Percentiles rank a stretch among this genome's conserved stretches.
Evolutionary conservation across 2,329 filamentous ascomycete species (phyloP).

Genomic region (Fusarium sp.): DNA sequence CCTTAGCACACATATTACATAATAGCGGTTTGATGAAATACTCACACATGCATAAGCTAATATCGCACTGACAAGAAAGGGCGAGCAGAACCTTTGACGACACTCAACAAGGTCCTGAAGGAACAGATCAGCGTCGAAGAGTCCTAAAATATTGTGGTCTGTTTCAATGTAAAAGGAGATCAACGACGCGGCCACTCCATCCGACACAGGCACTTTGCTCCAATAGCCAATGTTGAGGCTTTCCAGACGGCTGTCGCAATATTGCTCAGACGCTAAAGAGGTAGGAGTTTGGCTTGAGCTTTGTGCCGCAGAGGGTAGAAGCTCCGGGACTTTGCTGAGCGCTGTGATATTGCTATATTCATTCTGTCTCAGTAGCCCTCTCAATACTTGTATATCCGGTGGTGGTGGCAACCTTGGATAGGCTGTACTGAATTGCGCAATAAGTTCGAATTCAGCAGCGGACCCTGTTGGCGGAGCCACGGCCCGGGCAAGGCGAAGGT

Average conservation of each 20-base stretch:
- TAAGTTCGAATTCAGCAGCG: background rate
- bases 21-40: background rate
- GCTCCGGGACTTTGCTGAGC: no score
- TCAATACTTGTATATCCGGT: background rate
- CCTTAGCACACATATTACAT: background rate
- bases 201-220: background rate
- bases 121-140: background rate
- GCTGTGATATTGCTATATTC: background rate
- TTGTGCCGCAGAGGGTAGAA: no score
- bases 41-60: background rate
- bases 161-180: background rate
- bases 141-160: background rate
- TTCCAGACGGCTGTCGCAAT: background rate
- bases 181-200: background rate
- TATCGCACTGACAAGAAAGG: background rate
- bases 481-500: background rate
- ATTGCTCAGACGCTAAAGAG: background rate
- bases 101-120: background rate
- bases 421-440: background rate
- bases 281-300: background rate
- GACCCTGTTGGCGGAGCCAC: background rate
- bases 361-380: background rate
- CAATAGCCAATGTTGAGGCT: background rate
- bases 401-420: background rate
- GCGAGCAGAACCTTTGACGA: background rate